Base-by-base conservation (phyloP, 768 basidiomycete species). In the Cyclocybe aegerita region DNA sequence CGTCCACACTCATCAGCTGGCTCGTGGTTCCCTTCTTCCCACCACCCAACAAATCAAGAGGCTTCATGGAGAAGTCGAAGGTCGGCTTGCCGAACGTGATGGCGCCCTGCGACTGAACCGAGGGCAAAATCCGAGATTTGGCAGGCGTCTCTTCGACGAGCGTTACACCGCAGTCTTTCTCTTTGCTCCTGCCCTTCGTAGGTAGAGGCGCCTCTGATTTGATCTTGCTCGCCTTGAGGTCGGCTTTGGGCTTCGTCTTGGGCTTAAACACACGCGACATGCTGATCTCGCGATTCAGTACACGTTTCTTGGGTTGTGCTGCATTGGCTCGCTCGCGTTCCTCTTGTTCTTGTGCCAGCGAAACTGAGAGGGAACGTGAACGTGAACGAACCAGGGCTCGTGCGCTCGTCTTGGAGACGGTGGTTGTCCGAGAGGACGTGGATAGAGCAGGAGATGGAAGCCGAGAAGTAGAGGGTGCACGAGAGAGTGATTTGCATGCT, bases 261-360 rank as follows among this genome's bases (percentile, higher is more conserved):
- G 17, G 70, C 60, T 82, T 88, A 68, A 89, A 88, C 16, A 69
- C 77, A 31, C 86, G 77, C 12, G 83, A 82, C 88, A 90, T 91
- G 67, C 85, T 90, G 54, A 90, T 74, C 62, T 90, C 87, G 31
- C 86, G 77, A 50, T 75, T 82, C n/a, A 89, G 66, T 1, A 78
- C 68, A 8, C 79, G 75, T 54, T 80, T 81, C 60, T 81, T 80
- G 1, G 62, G 62, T n/a, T 67, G 60, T 0, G 64, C 64, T 29
- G 63, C 64, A 30, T 68, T 70, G 4, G 62, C 64, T 7, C 65
- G 72, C 60, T 70, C 70, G 42, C 60, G 70, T 57, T 72, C 80
- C 47, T 70, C 77, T 44, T 69, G 67, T 56, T 89, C 86, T 53
- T 83, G 81, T 7, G 83, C 82, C 4, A 90, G 75, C 0, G 87